Conservation (phyloP, 1,284 basidiomycete species). For the Vanrija humicola region DNA sequence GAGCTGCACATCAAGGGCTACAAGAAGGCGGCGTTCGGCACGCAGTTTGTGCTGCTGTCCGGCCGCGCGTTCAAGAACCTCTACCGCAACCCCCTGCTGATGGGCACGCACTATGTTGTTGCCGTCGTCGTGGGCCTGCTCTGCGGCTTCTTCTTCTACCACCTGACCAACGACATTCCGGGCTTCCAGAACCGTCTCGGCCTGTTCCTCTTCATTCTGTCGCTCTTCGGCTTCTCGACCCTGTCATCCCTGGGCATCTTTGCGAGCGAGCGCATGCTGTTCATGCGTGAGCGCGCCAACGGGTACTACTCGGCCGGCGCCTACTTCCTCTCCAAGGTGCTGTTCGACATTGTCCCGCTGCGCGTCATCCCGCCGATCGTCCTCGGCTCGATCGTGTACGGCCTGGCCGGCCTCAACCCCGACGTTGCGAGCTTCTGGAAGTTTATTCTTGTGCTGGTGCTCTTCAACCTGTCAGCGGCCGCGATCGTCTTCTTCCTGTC, state of each 20-base stretch:
- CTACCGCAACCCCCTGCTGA: constrained; percentile 83
- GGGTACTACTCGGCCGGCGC: constrained; percentile 94
- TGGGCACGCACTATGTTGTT: constrained; percentile 84
- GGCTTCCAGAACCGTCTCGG: constrained; percentile 79
- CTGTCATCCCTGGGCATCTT: constrained; percentile 87
- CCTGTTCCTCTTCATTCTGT: constrained; percentile 92
- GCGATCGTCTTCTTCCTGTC: constrained; percentile 86
- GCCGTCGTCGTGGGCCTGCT: constrained; percentile 74
- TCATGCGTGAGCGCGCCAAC: constrained; percentile 94
- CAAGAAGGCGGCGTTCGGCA: constrained; percentile 76
- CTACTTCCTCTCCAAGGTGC: constrained; percentile 91
- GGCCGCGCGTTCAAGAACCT: constrained; percentile 98
- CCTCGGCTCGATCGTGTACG: constrained; percentile 90
- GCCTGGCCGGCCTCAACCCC: constrained; percentile 87
- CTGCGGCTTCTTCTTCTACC: constrained; percentile 51
- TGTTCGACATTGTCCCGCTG: constrained; percentile 93
- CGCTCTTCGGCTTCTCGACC: constrained; percentile 93
- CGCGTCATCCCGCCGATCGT: constrained; percentile 90
- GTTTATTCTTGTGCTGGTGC: constrained; percentile 87
- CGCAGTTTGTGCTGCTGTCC: constrained; percentile 88
- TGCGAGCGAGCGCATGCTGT: constrained; percentile 87
- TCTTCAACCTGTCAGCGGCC: constrained; percentile 93
- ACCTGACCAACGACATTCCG: constrained; percentile 74
- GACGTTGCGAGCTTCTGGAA: constrained; percentile 91
- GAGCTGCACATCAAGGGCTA: constrained; percentile 64